Percentiles rank a stretch among this genome's conserved stretches.
These are phyloP conservation scores for Ambrosiella beaveri DNA, from an alignment of 2,329 filamentous ascomycete genomes.

Conservation along the genomic window DNA sequence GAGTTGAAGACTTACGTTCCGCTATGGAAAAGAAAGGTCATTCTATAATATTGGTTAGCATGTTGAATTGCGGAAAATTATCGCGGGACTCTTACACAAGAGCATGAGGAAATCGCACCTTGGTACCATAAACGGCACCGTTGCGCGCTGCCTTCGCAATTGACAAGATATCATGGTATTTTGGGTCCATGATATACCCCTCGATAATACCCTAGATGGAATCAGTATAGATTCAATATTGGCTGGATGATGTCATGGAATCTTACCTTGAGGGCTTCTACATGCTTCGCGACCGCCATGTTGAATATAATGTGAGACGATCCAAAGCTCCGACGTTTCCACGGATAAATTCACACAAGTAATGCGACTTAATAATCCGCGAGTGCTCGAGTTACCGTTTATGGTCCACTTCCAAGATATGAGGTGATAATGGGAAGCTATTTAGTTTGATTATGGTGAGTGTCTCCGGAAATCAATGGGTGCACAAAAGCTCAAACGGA, in stretches of 20 bases:
- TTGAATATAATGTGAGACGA: not conserved
- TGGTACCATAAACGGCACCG: conserved; percentile 89
- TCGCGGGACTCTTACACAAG: conserved; percentile 42
- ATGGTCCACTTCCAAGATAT: too few species aligned
- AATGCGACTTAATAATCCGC: too few species aligned
- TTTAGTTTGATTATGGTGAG: too few species aligned
- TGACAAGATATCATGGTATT: conserved; percentile 68
- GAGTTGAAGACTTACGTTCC: conserved; percentile 47
- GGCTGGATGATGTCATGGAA: not conserved
- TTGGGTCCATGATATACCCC: conserved; percentile 61
- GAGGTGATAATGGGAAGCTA: too few species aligned
- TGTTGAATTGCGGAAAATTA: not conserved
- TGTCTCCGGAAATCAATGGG: not conserved
- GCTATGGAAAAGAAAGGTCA: conserved; percentile 92
- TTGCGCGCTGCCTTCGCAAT: conserved; percentile 89
- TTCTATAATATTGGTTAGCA: conserved; percentile 31
- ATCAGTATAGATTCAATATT: not conserved
- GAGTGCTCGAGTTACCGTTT: too few species aligned
- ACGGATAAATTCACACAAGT: too few species aligned
- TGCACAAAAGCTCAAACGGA: not conserved
- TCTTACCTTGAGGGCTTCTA: conserved; percentile 9
- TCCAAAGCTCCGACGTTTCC: too few species aligned
- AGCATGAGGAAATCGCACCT: conserved; percentile 95
- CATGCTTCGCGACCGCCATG: conserved; percentile 6
- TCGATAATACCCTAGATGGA: conserved; percentile 47